Evolutionary conservation across 306 rosid genomes (phyloP).

Genomic region (Corylus avellana): DNA sequence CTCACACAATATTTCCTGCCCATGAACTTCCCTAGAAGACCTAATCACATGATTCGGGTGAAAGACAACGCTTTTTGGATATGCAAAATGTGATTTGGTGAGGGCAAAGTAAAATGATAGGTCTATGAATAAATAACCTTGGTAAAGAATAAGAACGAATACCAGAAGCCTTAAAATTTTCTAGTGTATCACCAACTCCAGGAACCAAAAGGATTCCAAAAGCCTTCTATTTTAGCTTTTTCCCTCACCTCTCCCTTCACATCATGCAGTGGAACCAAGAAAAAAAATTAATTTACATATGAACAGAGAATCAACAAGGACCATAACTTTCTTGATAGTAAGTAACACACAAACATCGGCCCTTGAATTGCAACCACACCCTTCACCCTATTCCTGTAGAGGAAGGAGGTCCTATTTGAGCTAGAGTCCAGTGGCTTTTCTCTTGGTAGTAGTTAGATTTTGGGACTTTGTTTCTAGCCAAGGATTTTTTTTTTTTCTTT

Average conservation of each 20-base stretch:
- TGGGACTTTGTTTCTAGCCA: neutral
- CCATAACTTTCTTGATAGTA: neutral
- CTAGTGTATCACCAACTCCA: neutral
- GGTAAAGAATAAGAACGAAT: neutral
- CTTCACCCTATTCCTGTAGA: neutral
- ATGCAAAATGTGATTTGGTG: slow-evolving; percentile 1
- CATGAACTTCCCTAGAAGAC: slow-evolving; percentile 13
- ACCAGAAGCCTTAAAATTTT: neutral
- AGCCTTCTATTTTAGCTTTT: neutral
- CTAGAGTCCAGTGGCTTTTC: neutral
- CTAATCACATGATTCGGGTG: slow-evolving; percentile 14
- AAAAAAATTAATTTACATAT: neutral
- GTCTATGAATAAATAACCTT: neutral
- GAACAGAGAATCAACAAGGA: neutral
- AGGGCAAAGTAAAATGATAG: neutral
- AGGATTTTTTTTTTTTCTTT: neutral
- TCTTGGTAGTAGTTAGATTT: neutral
- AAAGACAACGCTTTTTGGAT: slow-evolving; percentile 10
- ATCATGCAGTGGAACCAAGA: neutral
- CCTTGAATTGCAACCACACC: neutral
- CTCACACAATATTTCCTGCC: slow-evolving; percentile 4
- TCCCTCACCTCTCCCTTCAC: neutral
- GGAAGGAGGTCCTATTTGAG: neutral
- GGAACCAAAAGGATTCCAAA: neutral
- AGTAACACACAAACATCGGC: neutral